Evolutionary conservation across 1,284 basidiomycete genomes (phyloP).

Genomic region (Cystobasidium pallidum): DNA sequence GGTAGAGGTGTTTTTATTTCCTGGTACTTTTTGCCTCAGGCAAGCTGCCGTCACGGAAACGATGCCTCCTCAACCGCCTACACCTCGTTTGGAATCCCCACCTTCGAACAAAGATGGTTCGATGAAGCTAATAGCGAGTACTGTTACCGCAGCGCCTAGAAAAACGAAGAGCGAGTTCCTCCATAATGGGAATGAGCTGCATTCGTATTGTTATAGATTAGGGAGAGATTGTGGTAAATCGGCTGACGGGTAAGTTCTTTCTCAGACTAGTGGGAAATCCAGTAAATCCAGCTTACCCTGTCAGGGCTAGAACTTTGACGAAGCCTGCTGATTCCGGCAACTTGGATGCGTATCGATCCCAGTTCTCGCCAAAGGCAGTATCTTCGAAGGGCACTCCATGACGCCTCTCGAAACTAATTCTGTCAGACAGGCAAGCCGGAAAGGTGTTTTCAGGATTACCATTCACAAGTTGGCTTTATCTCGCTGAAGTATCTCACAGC

Average conservation of each 20-base stretch:
- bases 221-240: too few relatives aligned
- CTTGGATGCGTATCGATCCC: slow-evolving; percentile 1
- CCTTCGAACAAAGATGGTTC: slow-evolving; percentile 19
- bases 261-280: too few relatives aligned
- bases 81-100: slow-evolving; percentile 7
- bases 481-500: slow-evolving; percentile 1
- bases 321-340: slow-evolving; percentile 15
- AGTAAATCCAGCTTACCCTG: background rate
- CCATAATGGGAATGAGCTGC: slow-evolving; percentile 33
- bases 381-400: slow-evolving; percentile 35
- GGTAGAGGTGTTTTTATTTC: too few relatives aligned
- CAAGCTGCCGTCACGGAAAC: too few relatives aligned
- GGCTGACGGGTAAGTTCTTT: too few relatives aligned
- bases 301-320: slow-evolving; percentile 9
- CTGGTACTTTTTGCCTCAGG: too few relatives aligned
- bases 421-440: background rate
- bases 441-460: background rate
- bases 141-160: slow-evolving; percentile 16
- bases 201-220: too few relatives aligned
- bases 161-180: slow-evolving; percentile 14
- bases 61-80: background rate
- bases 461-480: background rate
- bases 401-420: slow-evolving; percentile 26
- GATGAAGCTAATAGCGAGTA: slow-evolving; percentile 23
- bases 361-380: slow-evolving; percentile 36